Conservation (phyloP, 129 eudicot species). For the Tanacetum coccineum region DNA sequence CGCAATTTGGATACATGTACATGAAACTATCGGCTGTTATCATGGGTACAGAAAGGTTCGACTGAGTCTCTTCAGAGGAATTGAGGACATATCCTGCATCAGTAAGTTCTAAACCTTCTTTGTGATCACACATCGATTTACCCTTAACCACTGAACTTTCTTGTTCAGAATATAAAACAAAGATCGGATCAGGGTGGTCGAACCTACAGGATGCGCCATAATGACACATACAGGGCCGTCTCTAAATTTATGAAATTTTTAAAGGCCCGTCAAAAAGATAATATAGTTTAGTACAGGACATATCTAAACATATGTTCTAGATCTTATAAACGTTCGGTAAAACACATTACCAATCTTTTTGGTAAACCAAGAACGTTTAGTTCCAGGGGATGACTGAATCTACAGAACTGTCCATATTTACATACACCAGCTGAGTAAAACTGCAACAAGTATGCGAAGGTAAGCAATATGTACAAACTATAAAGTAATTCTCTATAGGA, state of each 20-base stretch:
- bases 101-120: constrained; percentile 5
- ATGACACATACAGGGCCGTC: no score
- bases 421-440: constrained; percentile 43
- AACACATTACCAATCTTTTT: constrained; percentile 40
- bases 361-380: constrained; percentile 52
- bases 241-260: no score
- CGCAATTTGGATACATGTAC: constrained; percentile 20
- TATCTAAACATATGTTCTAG: neutral
- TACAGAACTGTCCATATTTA: constrained; percentile 58
- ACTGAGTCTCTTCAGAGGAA: neutral
- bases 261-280: constrained; percentile 16
- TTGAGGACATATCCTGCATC: no score
- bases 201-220: constrained; percentile 49
- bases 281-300: neutral
- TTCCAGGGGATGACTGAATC: constrained; percentile 34
- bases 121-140: constrained; percentile 13
- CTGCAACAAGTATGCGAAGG: constrained; percentile 36
- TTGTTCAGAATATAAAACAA: constrained; percentile 22
- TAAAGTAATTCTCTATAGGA: neutral
- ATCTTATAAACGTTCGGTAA: neutral
- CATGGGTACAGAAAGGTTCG: constrained; percentile 6
- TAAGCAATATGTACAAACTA: constrained; percentile 8
- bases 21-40: neutral
- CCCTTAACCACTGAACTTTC: neutral
- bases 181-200: constrained; percentile 56